Evolutionary conservation across 176 grass and related monocot species (phyloP).

Genomic region (Paspalum vaginatum): DNA sequence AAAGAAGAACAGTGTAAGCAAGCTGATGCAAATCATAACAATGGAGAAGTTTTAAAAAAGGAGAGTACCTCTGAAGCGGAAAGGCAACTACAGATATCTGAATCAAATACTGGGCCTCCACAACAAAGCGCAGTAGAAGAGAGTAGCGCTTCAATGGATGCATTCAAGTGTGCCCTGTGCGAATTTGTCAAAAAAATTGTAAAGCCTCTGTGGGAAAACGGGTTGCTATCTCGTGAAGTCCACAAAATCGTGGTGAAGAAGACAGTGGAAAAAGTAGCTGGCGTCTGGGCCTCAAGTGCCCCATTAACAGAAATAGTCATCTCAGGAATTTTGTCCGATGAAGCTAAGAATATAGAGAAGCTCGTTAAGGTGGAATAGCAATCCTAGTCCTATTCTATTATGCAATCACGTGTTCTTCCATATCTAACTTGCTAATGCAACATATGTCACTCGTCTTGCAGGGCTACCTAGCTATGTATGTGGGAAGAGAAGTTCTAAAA

Average conservation of each 20-base stretch:
- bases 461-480: slow-evolving; percentile 43
- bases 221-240: slow-evolving; percentile 38
- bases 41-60: slow-evolving; percentile 7
- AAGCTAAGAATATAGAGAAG: slow-evolving; percentile 36
- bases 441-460: slow-evolving; percentile 6
- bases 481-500: slow-evolving; percentile 45
- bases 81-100: slow-evolving; percentile 15
- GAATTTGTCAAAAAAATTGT: slow-evolving; percentile 53
- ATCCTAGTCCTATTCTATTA: not conserved
- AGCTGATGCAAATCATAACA: not conserved
- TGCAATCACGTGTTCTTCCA: not conserved
- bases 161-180: slow-evolving; percentile 38
- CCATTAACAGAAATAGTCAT: slow-evolving; percentile 22
- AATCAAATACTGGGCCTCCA: slow-evolving; percentile 40
- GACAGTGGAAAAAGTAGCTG: slow-evolving; percentile 44
- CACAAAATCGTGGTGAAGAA: slow-evolving; percentile 53
- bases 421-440: not conserved
- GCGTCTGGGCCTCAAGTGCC: slow-evolving; percentile 20
- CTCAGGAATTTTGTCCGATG: slow-evolving; percentile 28
- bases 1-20: slow-evolving; percentile 20
- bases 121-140: slow-evolving; percentile 1
- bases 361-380: slow-evolving; percentile 44
- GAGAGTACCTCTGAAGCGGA: slow-evolving; percentile 17
- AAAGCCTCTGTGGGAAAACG: slow-evolving; percentile 50
- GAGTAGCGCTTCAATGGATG: slow-evolving; percentile 12